Conservation (phyloP, 495 filamentous ascomycete genomes). For the Copromyces sp. region DNA sequence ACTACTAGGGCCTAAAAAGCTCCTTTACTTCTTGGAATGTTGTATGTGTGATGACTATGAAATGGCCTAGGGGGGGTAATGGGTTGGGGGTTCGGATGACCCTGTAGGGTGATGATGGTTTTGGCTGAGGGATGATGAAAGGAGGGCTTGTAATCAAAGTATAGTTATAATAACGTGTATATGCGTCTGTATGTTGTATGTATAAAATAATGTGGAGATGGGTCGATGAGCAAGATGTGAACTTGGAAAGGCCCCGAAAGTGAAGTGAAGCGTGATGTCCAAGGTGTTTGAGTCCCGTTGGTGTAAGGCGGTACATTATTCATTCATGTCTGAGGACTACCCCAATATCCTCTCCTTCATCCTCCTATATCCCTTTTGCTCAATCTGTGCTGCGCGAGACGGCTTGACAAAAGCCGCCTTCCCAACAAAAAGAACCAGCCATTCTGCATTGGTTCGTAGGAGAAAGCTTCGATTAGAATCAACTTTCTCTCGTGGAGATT, state of each 20-base stretch:
- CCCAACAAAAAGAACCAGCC: neutral
- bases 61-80: neutral
- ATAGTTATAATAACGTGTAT: neutral
- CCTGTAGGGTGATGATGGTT: neutral
- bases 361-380: neutral
- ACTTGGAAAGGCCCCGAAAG: neutral
- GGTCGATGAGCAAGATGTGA: neutral
- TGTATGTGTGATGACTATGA: neutral
- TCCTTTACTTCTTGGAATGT: neutral
- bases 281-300: neutral
- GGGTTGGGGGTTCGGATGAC: neutral
- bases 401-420: neutral
- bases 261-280: neutral
- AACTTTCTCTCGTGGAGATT: neutral
- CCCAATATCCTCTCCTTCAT: neutral
- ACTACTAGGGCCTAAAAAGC: conserved; percentile 36
- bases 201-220: neutral
- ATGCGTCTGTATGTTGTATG: neutral
- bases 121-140: neutral
- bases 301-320: neutral
- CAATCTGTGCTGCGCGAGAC: neutral
- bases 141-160: neutral
- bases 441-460: neutral
- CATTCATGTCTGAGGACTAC: neutral
- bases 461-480: neutral